A percentile compares a stretch with the other conserved stretches of the same genome.
These are phyloP conservation scores for Schizosaccharomyces versatilis DNA, from an alignment of 1,139 yeast species.

Conservation along the genomic window DNA sequence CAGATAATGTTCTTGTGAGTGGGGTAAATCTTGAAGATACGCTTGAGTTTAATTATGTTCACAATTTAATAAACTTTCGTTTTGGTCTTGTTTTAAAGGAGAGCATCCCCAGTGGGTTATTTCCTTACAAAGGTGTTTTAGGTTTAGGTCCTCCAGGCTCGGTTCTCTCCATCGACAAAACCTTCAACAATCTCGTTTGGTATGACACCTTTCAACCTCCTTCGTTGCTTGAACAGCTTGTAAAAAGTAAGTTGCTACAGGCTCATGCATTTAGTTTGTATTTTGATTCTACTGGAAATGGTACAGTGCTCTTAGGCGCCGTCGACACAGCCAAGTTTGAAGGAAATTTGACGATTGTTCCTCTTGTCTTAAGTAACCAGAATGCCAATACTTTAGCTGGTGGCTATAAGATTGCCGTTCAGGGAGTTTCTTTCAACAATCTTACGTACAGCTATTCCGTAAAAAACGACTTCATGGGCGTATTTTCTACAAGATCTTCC, in stretches of 20 bases:
- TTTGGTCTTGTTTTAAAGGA: neutral
- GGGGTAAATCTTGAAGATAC: neutral
- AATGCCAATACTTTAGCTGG: neutral
- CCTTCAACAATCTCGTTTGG: too few species aligned
- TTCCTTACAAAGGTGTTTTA: slow-evolving; percentile 1
- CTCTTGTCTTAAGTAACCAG: neutral
- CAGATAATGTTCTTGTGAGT: neutral
- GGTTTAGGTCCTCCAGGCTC: neutral
- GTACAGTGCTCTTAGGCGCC: neutral
- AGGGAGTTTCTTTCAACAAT: neutral
- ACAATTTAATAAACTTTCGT: neutral
- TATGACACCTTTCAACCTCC: neutral
- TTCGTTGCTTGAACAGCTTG: neutral
- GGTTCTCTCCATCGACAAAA: neutral
- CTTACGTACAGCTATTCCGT: neutral
- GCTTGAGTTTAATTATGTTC: neutral
- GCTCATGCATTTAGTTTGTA: neutral
- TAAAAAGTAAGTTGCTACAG: neutral
- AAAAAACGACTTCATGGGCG: neutral
- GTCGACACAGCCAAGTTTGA: neutral
- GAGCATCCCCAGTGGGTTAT: neutral
- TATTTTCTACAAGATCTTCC: neutral
- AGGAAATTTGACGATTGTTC: neutral
- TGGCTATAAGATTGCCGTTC: neutral
- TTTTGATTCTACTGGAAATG: neutral